phyloP scores from a whole-genome alignment of 495 filamentous ascomycete species.

The Corynascus novoguineensis region DNA sequence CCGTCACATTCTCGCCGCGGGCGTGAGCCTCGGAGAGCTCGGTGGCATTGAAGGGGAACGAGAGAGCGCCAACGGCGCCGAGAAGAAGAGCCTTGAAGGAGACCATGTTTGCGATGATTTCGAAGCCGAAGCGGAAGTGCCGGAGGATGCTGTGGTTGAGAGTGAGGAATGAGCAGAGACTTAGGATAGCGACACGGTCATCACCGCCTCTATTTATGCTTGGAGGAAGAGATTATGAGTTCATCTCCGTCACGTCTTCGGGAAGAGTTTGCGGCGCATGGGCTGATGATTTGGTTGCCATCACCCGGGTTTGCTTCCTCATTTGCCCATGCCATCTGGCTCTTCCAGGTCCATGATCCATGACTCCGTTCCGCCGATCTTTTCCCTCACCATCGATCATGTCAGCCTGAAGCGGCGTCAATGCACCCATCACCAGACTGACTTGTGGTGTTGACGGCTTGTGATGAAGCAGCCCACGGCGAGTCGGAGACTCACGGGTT shows the following conservation, averaged over 20 bases:
- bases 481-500: neutral
- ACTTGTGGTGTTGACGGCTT: neutral
- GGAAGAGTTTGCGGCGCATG: neutral
- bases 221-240: too few relatives aligned
- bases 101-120: constrained; percentile 13
- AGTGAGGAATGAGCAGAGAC: neutral
- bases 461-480: neutral
- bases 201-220: too few relatives aligned
- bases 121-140: neutral
- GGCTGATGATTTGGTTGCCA: too few relatives aligned
- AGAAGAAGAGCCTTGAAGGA: constrained; percentile 19
- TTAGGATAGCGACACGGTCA: too few relatives aligned
- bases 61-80: constrained; percentile 10
- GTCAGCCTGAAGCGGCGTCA: neutral
- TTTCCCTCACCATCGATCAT: neutral
- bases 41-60: constrained; percentile 13
- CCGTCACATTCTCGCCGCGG: neutral
- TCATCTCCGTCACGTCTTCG: too few relatives aligned
- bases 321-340: neutral
- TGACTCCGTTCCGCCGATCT: neutral
- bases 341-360: neutral
- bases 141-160: neutral
- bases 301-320: neutral
- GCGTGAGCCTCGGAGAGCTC: constrained; percentile 14
- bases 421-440: neutral